Percentiles rank a stretch among this genome's conserved stretches.
phyloP scores from a whole-genome alignment of 257 asterid genomes.

The Penstemon barbatus region DNA sequence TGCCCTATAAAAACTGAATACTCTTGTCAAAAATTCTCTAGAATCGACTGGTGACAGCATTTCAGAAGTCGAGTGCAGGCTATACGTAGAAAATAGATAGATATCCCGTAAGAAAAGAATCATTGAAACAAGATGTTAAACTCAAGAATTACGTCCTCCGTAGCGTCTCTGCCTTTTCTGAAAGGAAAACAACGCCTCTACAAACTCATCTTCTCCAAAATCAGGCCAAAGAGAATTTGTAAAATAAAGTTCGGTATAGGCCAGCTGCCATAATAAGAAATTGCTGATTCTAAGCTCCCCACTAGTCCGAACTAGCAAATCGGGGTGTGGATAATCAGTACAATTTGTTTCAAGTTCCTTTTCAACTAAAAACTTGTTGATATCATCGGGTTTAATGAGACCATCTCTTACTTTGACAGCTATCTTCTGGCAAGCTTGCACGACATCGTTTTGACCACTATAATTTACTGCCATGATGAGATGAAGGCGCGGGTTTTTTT shows the following conservation, averaged over 20 bases:
- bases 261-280: conserved; percentile 73
- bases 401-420: conserved; percentile 61
- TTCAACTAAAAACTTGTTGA: conserved; percentile 40
- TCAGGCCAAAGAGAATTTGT: conserved; percentile 59
- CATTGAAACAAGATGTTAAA: no score
- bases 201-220: conserved; percentile 55
- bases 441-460: conserved; percentile 41
- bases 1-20: no score
- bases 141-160: conserved; percentile 31
- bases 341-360: conserved; percentile 56
- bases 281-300: conserved; percentile 71
- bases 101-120: no score
- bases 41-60: no score
- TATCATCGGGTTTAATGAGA: conserved; percentile 46
- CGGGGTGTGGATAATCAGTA: conserved; percentile 49
- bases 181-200: conserved; percentile 51
- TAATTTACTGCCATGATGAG: conserved; percentile 44
- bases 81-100: no score
- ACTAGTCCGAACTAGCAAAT: conserved; percentile 65
- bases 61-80: no score
- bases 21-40: no score
- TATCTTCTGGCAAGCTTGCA: conserved; percentile 46
- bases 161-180: conserved; percentile 60
- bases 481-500: conserved; percentile 40
- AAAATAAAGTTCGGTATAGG: conserved; percentile 58